Evolutionary conservation across 345 rosid genomes (phyloP), one percentile per base, ranked within the genome.

Genomic region (Pelargonium nanum): DNA sequence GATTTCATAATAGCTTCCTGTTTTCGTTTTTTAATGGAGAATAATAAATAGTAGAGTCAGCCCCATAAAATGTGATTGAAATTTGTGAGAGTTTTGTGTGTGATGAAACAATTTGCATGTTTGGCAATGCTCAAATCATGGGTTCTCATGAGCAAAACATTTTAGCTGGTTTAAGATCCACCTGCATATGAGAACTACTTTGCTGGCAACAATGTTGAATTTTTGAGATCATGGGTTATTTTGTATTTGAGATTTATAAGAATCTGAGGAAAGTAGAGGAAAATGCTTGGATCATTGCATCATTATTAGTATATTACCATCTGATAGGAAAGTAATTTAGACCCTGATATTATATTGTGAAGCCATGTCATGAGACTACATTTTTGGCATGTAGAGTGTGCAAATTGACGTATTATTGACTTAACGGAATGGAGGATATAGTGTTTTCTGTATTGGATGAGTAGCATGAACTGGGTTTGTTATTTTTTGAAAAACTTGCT

Each of bases 41-140:
- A 26, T 8, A 40, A 53, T 65, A 69, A 64, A 65, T 58, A 61
- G 69, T 62, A 10, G 24, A 28, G 30, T 17, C 30, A 53, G 44
- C 30, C n/a, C 6, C 20, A 13, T 34, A 34, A 55, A 24, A 20
- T 59, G 45, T 40, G 52, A 13, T 65, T 56, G 12, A 5, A 56
- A 22, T 20, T 52, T 19, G 32, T 51, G 6, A 24, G 26, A 53
- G 30, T n/a, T 40, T 4, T 6, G 13, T 15, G n/a, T 17, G 48
- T 40, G 40, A 30, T 5, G 9, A 30, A 30, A 30, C 40, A 6
- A 5, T 6, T 30, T 30, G 48, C 48, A 40, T 40, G 15, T 40
- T 40, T 40, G 9, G 48, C 15, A 12, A 40, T 40, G 48, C 48
- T 9, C 9, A 40, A 40, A 12, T 40, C 48, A 40, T 10, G 48